Evolutionary conservation across 257 asterid genomes (phyloP).

Genomic region (Mentha longifolia): DNA sequence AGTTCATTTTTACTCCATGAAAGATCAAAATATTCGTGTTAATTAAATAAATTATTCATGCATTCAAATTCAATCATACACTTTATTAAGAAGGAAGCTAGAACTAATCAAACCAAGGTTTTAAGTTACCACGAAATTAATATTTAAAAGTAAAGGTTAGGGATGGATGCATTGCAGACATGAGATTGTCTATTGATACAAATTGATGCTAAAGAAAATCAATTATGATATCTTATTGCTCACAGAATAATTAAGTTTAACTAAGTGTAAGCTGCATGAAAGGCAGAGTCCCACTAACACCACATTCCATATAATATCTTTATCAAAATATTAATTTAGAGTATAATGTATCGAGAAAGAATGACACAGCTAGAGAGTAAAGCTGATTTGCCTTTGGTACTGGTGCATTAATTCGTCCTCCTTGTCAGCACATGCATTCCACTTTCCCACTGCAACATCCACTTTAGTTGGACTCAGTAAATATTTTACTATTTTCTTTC

Average conservation of each 20-base stretch:
- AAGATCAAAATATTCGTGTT: too few species aligned
- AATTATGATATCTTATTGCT: not conserved
- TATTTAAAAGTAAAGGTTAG: too few species aligned
- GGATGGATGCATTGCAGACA: too few species aligned
- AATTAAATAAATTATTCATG: not conserved
- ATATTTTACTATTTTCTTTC: not conserved
- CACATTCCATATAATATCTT: slow-evolving; percentile 49
- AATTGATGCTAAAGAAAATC: not conserved
- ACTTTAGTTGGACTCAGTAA: slow-evolving; percentile 37
- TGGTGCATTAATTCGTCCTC: slow-evolving; percentile 57
- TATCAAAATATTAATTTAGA: not conserved
- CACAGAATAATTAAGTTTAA: not conserved
- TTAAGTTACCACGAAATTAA: too few species aligned
- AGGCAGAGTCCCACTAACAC: slow-evolving; percentile 74
- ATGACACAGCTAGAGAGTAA: slow-evolving; percentile 48
- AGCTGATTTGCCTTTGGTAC: slow-evolving; percentile 72
- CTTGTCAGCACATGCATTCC: slow-evolving; percentile 84
- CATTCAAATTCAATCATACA: not conserved
- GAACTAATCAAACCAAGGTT: not conserved
- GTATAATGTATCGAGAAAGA: slow-evolving; percentile 15
- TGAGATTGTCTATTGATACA: too few species aligned
- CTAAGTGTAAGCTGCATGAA: slow-evolving; percentile 49
- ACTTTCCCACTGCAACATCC: slow-evolving; percentile 62
- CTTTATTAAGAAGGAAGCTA: too few species aligned
- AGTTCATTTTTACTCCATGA: too few species aligned